A percentile compares a stretch with the other conserved stretches of the same genome.
These are phyloP conservation scores for Hypoxylon rickii DNA, from an alignment of 495 filamentous ascomycete species.

Conservation along the genomic window DNA sequence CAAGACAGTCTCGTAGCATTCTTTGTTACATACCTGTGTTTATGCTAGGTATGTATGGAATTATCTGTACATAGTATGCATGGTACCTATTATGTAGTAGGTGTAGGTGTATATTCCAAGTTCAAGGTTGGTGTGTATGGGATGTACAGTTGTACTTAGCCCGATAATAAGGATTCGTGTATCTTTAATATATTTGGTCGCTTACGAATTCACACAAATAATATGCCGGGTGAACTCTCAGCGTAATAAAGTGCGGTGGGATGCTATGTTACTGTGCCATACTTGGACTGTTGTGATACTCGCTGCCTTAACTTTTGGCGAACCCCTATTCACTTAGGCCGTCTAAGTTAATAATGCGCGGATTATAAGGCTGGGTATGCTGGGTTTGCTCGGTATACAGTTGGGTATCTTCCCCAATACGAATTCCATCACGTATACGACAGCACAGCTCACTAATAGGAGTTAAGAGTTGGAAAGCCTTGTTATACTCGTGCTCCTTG, in stretches of 20 bases:
- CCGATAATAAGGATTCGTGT: constrained; percentile 1
- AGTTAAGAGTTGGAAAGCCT: too few species aligned
- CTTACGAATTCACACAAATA: constrained; percentile 7
- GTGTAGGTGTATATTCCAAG: too few species aligned
- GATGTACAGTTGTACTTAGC: too few species aligned
- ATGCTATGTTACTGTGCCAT: constrained; percentile 29
- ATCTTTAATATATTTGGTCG: constrained; percentile 9
- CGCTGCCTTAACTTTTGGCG: constrained; percentile 22
- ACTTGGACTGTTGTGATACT: constrained; percentile 22
- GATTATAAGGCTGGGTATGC: too few species aligned
- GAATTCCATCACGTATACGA: neutral
- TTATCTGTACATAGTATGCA: too few species aligned
- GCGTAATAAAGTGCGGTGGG: constrained; percentile 13
- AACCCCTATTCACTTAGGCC: constrained; percentile 26
- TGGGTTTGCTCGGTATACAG: too few species aligned
- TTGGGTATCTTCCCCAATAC: too few species aligned
- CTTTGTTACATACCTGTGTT: constrained; percentile 20
- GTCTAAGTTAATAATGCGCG: constrained; percentile 13
- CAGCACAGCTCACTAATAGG: too few species aligned
- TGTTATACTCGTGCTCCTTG: too few species aligned
- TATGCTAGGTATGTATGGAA: too few species aligned
- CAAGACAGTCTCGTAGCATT: constrained; percentile 26
- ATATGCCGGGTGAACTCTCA: constrained; percentile 12
- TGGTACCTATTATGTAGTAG: too few species aligned
- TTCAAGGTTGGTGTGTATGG: too few species aligned